These are phyloP conservation scores for Trichophyton simii DNA, from an alignment of 2,329 filamentous ascomycete species.

Conservation along the genomic window DNA sequence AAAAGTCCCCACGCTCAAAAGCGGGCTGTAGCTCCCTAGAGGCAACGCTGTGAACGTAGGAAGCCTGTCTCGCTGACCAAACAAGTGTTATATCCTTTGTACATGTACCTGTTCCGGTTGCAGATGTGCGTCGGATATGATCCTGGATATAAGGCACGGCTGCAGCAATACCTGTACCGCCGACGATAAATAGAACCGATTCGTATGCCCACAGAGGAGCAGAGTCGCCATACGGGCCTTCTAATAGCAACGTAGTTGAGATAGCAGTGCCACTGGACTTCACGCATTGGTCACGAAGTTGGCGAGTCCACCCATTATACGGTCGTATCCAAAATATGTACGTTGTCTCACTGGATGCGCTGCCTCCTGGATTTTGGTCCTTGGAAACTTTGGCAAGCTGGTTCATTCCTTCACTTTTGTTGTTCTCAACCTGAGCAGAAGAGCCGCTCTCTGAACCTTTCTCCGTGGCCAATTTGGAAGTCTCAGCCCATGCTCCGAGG, in stretches of 20 bases:
- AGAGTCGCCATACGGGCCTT: slow-evolving; percentile 37
- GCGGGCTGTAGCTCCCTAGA: slow-evolving; percentile 11
- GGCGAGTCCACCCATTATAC: slow-evolving; percentile 35
- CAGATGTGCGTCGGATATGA: slow-evolving; percentile 12
- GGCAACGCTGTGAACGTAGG: slow-evolving; percentile 15
- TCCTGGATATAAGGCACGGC: slow-evolving; percentile 33
- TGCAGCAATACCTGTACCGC: slow-evolving; percentile 22
- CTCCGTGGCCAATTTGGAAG: neutral
- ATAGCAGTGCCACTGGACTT: slow-evolving; percentile 14
- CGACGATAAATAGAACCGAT: slow-evolving; percentile 37
- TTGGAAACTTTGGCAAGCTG: too few species aligned
- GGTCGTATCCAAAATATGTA: slow-evolving; percentile 34
- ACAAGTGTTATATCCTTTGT: slow-evolving; percentile 14
- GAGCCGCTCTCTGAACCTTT: neutral
- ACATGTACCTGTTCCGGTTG: neutral
- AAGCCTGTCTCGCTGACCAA: slow-evolving; percentile 16
- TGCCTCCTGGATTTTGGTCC: neutral
- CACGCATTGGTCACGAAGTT: slow-evolving; percentile 23
- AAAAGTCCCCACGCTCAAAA: slow-evolving; percentile 11
- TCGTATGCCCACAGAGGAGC: slow-evolving; percentile 32
- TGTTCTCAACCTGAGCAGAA: neutral
- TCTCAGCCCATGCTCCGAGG: slow-evolving; percentile 16
- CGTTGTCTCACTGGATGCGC: neutral
- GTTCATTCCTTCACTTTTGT: neutral
- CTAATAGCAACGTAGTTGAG: slow-evolving; percentile 28